phyloP scores from a whole-genome alignment of 345 rosid species.

The Citrus reticulata region DNA sequence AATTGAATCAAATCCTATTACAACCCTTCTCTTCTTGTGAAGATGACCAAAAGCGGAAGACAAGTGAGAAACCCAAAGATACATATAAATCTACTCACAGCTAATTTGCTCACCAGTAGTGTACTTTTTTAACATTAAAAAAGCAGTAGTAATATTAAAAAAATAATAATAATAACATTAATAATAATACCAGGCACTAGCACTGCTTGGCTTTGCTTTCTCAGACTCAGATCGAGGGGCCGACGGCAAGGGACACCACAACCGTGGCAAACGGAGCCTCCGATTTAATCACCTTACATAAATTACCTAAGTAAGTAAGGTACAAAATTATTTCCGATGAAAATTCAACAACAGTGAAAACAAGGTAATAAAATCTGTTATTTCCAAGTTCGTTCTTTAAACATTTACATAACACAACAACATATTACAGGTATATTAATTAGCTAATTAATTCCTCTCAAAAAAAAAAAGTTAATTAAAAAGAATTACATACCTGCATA shows the following conservation, averaged over 20 bases:
- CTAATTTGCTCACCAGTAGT: background rate
- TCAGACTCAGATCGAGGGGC: background rate
- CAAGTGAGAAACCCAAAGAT: background rate
- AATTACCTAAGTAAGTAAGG: no score
- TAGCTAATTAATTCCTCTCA: background rate
- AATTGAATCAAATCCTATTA: background rate
- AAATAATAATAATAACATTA: background rate
- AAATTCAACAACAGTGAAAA: no score
- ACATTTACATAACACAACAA: background rate
- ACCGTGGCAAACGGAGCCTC: background rate
- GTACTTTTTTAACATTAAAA: no score
- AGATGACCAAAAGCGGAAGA: background rate
- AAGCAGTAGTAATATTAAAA: no score
- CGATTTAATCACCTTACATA: background rate
- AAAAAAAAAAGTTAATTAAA: no score
- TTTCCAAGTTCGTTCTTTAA: background rate
- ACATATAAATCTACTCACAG: background rate
- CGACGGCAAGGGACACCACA: slow-evolving; percentile 6
- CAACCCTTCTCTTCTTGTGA: background rate
- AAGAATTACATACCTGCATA: background rate
- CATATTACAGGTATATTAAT: background rate
- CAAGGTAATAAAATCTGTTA: no score
- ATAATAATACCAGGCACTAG: background rate
- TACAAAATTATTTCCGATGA: no score
- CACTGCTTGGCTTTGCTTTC: background rate